Percentiles rank a stretch among this genome's conserved stretches.
phyloP scores from a whole-genome alignment of 805 yeast species.

The Wickerhamia fluorescens region DNA sequence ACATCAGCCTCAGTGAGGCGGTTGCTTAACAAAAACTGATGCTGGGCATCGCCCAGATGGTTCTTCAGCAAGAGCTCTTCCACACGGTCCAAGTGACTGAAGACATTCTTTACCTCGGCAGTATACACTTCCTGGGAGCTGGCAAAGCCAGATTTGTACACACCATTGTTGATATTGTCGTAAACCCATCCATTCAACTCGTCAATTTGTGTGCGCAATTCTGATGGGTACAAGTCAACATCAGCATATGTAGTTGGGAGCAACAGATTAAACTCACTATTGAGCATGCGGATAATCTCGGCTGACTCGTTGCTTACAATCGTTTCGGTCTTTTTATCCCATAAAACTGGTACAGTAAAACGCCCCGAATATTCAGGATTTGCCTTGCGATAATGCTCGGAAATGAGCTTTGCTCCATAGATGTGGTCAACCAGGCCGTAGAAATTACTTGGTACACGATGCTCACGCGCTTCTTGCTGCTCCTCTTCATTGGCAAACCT shows the following conservation, averaged over 20 bases:
- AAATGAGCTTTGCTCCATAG: constrained; percentile 51
- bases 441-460: background rate
- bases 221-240: constrained; percentile 57
- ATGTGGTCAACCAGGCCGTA: constrained; percentile 37
- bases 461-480: constrained; percentile 26
- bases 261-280: constrained; percentile 62
- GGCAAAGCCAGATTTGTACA: constrained; percentile 89
- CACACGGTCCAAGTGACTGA: constrained; percentile 60
- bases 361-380: constrained; percentile 74
- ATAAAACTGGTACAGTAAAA: constrained; percentile 87
- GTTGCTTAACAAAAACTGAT: constrained; percentile 48
- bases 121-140: constrained; percentile 78
- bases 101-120: constrained; percentile 53
- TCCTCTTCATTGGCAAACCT: constrained; percentile 54
- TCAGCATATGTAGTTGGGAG: constrained; percentile 41
- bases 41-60: constrained; percentile 22
- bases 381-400: constrained; percentile 69
- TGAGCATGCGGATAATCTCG: constrained; percentile 80
- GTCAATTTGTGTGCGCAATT: constrained; percentile 53
- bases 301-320: constrained; percentile 90
- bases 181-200: constrained; percentile 77
- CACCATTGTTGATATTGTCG: constrained; percentile 84
- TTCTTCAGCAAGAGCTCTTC: constrained; percentile 51
- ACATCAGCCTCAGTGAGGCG: constrained; percentile 85
- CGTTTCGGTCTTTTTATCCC: constrained; percentile 78